Conservation (phyloP, 2,329 filamentous ascomycete species). For the Colletotrichum sp. region DNA sequence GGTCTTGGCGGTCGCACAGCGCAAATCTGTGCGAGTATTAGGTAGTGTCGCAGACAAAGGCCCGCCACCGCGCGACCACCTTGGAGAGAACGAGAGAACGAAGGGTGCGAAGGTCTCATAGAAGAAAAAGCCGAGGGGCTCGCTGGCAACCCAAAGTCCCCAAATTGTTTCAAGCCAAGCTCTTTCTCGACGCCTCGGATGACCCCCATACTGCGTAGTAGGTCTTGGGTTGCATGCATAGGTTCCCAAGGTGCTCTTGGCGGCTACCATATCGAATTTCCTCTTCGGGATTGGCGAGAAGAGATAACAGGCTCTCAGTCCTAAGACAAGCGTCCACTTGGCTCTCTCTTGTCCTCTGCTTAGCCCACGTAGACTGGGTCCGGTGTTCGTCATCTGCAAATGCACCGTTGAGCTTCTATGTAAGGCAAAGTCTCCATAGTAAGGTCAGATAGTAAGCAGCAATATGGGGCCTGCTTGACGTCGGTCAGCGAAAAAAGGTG, state of each 20-base stretch:
- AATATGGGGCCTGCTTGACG: not conserved
- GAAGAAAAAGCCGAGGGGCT: not conserved
- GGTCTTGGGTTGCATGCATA: conserved; percentile 7
- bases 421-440: not conserved
- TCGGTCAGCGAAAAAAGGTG: not conserved
- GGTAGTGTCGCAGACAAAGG: not conserved
- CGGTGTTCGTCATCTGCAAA: not conserved
- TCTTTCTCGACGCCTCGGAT: not conserved
- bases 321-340: not conserved
- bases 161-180: not conserved
- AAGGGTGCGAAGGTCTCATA: not conserved
- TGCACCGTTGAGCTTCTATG: not conserved
- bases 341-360: not conserved
- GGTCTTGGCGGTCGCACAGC: conserved; percentile 1
- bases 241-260: not conserved
- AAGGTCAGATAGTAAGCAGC: not conserved
- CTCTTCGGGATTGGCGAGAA: not conserved
- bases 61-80: not conserved
- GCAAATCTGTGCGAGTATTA: not conserved
- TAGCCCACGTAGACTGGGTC: not conserved
- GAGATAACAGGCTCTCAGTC: conserved; percentile 2
- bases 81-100: not conserved
- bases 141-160: not conserved
- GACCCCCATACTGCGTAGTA: not conserved
- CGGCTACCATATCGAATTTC: conserved; percentile 1